Conservation (phyloP, 805 yeast species). For the Myxozyma neglecta region DNA sequence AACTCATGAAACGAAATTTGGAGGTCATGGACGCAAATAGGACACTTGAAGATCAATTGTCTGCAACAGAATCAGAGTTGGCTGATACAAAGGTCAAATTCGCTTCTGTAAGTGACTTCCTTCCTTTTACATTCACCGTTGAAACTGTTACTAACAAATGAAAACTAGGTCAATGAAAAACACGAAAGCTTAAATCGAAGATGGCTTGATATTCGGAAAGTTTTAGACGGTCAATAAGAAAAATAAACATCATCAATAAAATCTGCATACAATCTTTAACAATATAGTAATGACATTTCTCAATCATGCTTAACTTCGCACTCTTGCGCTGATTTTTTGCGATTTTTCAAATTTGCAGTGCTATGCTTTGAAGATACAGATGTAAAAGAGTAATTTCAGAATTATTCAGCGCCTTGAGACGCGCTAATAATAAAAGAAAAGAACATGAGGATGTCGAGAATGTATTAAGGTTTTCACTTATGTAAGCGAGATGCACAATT, state of each 20-base stretch:
- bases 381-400: too few species aligned
- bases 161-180: conserved; percentile 30
- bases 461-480: too few species aligned
- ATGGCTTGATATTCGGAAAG: conserved; percentile 42
- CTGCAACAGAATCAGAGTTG: conserved; percentile 46
- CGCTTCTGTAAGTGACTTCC: conserved; percentile 31
- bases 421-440: too few species aligned
- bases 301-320: too few species aligned
- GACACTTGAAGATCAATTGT: conserved; percentile 54
- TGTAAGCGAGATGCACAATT: too few species aligned
- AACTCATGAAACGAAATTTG: conserved; percentile 59
- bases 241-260: not conserved
- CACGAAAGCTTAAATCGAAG: conserved; percentile 38
- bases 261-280: not conserved
- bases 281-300: too few species aligned
- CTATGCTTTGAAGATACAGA: too few species aligned
- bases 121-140: not conserved
- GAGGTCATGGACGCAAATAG: conserved; percentile 68
- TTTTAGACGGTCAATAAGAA: conserved; percentile 24
- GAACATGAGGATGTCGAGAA: too few species aligned
- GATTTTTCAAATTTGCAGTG: not conserved
- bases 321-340: not conserved
- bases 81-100: conserved; percentile 37
- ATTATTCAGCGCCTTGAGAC: too few species aligned
- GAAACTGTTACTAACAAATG: conserved; percentile 7